These are phyloP conservation scores for Limnomonas spitsbergensis DNA, from an alignment of 139 green algal genomes.

Conservation along the genomic window DNA sequence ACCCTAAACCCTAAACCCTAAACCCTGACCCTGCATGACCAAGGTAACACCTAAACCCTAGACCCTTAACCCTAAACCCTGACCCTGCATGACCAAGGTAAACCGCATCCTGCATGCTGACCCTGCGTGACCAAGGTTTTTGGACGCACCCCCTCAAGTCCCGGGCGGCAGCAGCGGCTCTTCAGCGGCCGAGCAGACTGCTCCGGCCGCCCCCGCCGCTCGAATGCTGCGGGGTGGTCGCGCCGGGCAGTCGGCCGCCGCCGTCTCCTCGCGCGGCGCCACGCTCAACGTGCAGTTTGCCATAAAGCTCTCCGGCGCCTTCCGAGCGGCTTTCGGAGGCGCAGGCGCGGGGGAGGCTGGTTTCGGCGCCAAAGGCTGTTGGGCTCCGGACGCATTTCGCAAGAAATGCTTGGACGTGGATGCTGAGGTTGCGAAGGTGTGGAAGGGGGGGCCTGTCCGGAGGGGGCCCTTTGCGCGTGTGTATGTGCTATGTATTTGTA, in stretches of 20 bases:
- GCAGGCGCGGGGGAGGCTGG: background rate
- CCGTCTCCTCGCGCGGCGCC: background rate
- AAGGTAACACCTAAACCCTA: too few species aligned
- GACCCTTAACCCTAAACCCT: too few species aligned
- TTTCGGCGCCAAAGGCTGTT: background rate
- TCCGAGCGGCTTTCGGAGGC: background rate
- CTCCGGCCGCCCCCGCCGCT: background rate
- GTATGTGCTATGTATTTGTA: too few species aligned
- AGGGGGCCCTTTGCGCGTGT: background rate
- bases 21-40: too few species aligned
- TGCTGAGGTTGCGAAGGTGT: slow-evolving; percentile 8
- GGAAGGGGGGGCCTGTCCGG: background rate
- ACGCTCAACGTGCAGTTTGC: slow-evolving; percentile 12
- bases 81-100: too few species aligned
- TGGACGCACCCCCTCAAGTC: too few species aligned
- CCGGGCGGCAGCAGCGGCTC: too few species aligned
- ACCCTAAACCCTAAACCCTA: too few species aligned
- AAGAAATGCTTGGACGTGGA: slow-evolving; percentile 1
- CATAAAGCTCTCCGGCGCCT: background rate
- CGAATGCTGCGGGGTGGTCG: background rate
- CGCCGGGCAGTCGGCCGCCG: background rate
- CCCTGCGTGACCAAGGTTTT: too few species aligned
- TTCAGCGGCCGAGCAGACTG: too few species aligned
- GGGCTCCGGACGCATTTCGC: background rate
- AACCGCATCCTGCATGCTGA: too few species aligned